Base-by-base conservation (phyloP, 345 rosid genomes). In the Murraya koenigii region DNA sequence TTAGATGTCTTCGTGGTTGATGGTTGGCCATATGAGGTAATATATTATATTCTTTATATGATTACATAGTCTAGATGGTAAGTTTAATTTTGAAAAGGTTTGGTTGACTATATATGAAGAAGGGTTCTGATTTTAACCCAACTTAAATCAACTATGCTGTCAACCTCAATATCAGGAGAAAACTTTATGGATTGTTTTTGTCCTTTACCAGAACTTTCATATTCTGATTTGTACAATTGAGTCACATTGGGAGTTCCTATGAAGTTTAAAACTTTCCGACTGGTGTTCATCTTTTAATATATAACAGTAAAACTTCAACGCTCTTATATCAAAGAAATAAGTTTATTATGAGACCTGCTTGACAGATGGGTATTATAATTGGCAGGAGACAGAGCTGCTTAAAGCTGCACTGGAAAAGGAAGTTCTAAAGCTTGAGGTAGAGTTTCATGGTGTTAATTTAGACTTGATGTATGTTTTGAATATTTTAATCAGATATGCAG, bases 11-110 rank as follows among this genome's bases (percentile, higher is more conserved):
- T 96, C 85, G 98, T 96, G 71, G 98, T 96, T 83, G 99, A 96
- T 78, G 98, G 99, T 84, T 96, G 98, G 99, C 97, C 93, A n/a
- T 94, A 79, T 79, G 98, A 96, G 99, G 99, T 94, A 87, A n/a
- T 36, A 75, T 54, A 33, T 23, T 17, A 20, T 59, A 8, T 60
- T 73, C 69, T 49, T 52, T 56, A 7, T 41, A 26, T 30, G 30
- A 20, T 61, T 69, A 30, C 49, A n/a, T 70, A 59, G 66, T 35
- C 32, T 38, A 8, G 66, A 5, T 52, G 61, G 49, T 56, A 36
- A 36, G 41, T 69, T 64, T 76, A 19, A 44, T 44, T 56, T 36
- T 22, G 28, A 56, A 36, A 32, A 41, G n/a, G 38, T 33, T 56
- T 62, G 35, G 22, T 66, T 47, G 55, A 71, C 39, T 64, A 33